These are phyloP conservation scores for Tuber umbilicatum DNA, from an alignment of 495 filamentous ascomycete genomes.

Conservation along the genomic window DNA sequence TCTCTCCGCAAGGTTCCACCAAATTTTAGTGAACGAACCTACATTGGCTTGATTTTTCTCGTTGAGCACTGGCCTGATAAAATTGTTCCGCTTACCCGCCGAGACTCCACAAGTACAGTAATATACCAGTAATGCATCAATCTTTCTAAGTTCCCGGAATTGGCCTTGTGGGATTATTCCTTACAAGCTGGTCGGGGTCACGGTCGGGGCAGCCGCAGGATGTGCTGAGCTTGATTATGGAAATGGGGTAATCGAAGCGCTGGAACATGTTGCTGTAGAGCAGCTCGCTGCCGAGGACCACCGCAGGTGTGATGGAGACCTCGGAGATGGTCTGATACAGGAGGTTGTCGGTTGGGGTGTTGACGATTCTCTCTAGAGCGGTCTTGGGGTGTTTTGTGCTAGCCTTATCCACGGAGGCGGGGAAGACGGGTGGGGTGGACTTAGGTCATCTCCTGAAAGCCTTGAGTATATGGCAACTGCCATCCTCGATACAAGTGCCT, in stretches of 20 bases:
- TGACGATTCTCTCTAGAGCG: conserved; percentile 70
- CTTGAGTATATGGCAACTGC: conserved; percentile 72
- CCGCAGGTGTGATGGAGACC: conserved; percentile 74
- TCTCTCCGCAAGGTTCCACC: too few relatives aligned
- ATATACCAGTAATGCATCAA: too few relatives aligned
- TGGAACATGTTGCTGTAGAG: conserved; percentile 70
- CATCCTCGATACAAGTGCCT: conserved; percentile 65
- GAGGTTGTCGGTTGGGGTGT: conserved; percentile 75
- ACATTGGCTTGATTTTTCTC: too few relatives aligned
- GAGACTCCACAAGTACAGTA: too few relatives aligned
- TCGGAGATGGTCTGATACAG: conserved; percentile 80
- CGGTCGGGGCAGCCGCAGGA: conserved; percentile 82
- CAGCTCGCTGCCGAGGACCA: conserved; percentile 78
- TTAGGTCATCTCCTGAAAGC: conserved; percentile 65
- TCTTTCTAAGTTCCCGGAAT: too few relatives aligned
- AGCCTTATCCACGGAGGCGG: neutral
- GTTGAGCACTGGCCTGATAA: too few relatives aligned
- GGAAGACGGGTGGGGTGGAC: neutral
- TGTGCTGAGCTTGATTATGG: conserved; percentile 71
- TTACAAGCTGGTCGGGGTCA: too few relatives aligned
- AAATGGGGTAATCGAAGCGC: conserved; percentile 62
- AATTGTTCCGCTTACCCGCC: too few relatives aligned
- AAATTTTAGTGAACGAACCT: too few relatives aligned
- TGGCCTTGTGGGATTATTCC: too few relatives aligned
- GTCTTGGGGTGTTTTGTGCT: neutral